phyloP scores from a whole-genome alignment of 2,329 filamentous ascomycete genomes.

The Laburnicola sp. region DNA sequence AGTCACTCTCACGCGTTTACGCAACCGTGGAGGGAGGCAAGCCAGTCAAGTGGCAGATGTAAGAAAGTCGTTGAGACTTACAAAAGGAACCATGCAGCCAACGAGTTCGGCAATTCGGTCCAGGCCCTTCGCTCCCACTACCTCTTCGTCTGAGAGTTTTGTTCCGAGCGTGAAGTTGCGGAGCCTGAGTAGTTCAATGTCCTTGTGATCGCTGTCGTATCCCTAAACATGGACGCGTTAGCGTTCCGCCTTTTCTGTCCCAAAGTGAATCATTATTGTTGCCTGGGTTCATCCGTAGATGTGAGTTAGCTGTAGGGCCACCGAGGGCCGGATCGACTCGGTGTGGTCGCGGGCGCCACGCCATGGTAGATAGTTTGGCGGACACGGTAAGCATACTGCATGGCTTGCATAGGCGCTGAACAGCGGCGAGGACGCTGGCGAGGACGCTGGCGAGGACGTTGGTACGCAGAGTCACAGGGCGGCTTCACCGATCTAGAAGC shows the following conservation, averaged over 20 bases:
- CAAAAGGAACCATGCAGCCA: conserved; percentile 73
- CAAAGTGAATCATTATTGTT: neutral
- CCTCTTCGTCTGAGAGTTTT: conserved; percentile 65
- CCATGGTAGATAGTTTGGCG: too few species aligned
- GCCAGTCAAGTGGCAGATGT: neutral
- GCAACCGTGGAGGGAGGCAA: neutral
- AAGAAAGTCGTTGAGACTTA: conserved; percentile 55
- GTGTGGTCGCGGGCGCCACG: too few species aligned
- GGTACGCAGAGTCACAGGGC: conserved; percentile 9
- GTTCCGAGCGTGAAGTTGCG: conserved; percentile 75
- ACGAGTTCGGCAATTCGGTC: conserved; percentile 68
- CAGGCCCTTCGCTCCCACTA: conserved; percentile 65
- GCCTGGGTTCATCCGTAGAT: too few species aligned
- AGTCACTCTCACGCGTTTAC: neutral
- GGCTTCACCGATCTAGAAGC: conserved; percentile 13
- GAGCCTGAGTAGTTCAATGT: conserved; percentile 80
- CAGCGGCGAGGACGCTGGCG: conserved; percentile 1
- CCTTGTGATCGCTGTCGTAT: conserved; percentile 71
- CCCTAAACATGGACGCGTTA: conserved; percentile 57
- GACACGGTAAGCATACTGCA: neutral
- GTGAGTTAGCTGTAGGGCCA: too few species aligned
- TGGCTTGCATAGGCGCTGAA: conserved; percentile 2
- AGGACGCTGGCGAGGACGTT: conserved; percentile 6
- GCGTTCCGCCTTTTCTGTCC: conserved; percentile 13
- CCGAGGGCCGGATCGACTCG: too few species aligned